phyloP scores from a whole-genome alignment of 257 asterid genomes.

The Agastache rugosa region DNA sequence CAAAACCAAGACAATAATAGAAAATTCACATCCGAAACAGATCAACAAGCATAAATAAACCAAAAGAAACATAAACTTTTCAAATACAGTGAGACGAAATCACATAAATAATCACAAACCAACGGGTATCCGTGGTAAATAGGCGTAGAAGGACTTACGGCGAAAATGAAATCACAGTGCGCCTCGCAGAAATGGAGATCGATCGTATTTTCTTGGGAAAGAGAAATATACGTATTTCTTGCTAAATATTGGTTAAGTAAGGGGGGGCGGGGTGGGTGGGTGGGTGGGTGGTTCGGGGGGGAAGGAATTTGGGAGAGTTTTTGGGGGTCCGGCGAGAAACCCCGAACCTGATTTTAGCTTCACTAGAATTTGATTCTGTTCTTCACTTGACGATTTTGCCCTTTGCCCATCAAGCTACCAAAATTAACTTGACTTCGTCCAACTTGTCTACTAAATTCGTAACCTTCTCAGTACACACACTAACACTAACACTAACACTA shows the following conservation, averaged over 20 bases:
- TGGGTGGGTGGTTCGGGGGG: background rate
- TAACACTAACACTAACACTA: too few relatives aligned
- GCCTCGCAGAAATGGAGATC: constrained; percentile 33
- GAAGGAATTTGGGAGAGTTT: constrained; percentile 23
- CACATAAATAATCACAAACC: constrained; percentile 13
- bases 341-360: constrained; percentile 26
- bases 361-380: constrained; percentile 21
- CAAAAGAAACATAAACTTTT: background rate
- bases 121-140: background rate
- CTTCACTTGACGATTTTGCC: constrained; percentile 14
- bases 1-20: background rate
- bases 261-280: background rate
- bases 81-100: constrained; percentile 18
- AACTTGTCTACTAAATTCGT: background rate
- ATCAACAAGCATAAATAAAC: background rate
- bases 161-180: constrained; percentile 29
- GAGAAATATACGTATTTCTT: constrained; percentile 24
- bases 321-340: constrained; percentile 42
- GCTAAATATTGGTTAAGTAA: constrained; percentile 14
- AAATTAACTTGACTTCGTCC: background rate
- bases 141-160: constrained; percentile 35
- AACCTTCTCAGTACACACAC: too few relatives aligned
- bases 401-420: background rate
- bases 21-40: constrained; percentile 17
- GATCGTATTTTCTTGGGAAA: constrained; percentile 24